Base-by-base conservation (phyloP, 2,329 filamentous ascomycete species). In the Teratosphaeria destructans region DNA sequence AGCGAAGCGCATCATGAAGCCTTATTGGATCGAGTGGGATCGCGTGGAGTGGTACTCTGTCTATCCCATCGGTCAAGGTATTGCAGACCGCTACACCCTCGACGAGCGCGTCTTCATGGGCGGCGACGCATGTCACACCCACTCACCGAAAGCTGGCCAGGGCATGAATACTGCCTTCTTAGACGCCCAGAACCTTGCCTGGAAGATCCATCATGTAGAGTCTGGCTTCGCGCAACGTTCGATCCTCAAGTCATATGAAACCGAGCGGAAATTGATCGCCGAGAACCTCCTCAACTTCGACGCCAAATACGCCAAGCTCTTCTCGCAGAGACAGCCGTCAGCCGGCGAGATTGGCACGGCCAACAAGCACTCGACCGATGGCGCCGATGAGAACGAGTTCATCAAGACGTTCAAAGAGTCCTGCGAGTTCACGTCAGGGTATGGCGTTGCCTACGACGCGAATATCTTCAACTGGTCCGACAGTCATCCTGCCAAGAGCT, bases 181-280 rank as follows among this genome's bases (percentile, higher is more conserved):
- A 55, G 78, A 81, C 67, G 90, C 90, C 0, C 83, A 90, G 61
- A 97, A 96, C 73, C 79, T 97, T 49, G 92, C 92, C 7, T 97
- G 92, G 92, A 97, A 97, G 78, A 89, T 96, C 57, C 92, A 96
- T 71, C 85, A 89, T 39, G 93, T 96, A 10, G 91, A 96, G 71
- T 81, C 82, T 29, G 90, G 90, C 12, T 89, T 95, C 65, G 89
- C 90, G 1, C 77, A 85, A 34, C 86, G 89, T 62, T 82, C 83
- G 3, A 80, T 94, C 19, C 81, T 97, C 56, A 83, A 85, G 62
- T 94, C 92, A 0, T 97, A 96, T 72, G 90, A 96, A 75, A 80
- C 82, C 2, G 92, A 96, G 75, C 86, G 92, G 60, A 92, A 89
- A 71, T 81, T 87, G 59, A 87, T 95, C 52, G 93, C 93, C 5